A percentile compares a stretch with the other conserved stretches of the same genome.
These are phyloP conservation scores for Raphanus hybrid DNA, from an alignment of 441 rosid genomes.

Conservation along the genomic window DNA sequence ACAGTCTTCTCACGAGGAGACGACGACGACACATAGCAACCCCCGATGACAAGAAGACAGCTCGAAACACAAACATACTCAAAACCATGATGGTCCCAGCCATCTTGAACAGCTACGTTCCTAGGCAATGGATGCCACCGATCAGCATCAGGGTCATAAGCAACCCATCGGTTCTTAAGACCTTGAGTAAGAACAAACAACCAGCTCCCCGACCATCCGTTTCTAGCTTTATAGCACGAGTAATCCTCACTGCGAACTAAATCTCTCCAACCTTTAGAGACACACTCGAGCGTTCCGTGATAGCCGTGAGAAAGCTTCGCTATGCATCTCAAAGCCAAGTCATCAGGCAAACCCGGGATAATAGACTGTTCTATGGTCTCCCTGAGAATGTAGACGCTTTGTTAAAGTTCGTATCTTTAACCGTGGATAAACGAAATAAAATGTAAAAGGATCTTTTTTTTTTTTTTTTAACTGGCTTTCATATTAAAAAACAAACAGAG, in stretches of 20 bases:
- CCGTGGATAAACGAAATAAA: too few species aligned
- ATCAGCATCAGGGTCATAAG: constrained; percentile 81
- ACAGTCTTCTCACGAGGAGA: constrained; percentile 50
- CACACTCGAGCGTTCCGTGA: constrained; percentile 68
- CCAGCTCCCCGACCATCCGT: constrained; percentile 80
- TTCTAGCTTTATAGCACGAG: constrained; percentile 53
- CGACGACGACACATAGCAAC: constrained; percentile 55
- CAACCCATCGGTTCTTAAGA: constrained; percentile 74
- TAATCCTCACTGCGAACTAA: constrained; percentile 61
- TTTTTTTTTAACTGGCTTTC: too few species aligned
- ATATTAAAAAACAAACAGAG: too few species aligned
- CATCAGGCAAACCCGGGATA: constrained; percentile 81
- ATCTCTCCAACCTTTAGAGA: constrained; percentile 79
- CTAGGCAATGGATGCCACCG: constrained; percentile 79
- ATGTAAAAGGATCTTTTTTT: too few species aligned
- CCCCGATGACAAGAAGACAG: constrained; percentile 74
- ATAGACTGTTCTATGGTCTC: constrained; percentile 53
- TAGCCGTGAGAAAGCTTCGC: constrained; percentile 78
- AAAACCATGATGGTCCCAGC: constrained; percentile 66
- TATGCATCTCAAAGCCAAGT: constrained; percentile 72
- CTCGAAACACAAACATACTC: constrained; percentile 67
- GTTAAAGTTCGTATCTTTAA: neutral
- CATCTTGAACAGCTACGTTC: constrained; percentile 42
- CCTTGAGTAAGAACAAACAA: constrained; percentile 73
- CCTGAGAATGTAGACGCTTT: constrained; percentile 43